Base-by-base conservation (phyloP, 2,329 filamentous ascomycete species). In the Stachybotrys elegans region DNA sequence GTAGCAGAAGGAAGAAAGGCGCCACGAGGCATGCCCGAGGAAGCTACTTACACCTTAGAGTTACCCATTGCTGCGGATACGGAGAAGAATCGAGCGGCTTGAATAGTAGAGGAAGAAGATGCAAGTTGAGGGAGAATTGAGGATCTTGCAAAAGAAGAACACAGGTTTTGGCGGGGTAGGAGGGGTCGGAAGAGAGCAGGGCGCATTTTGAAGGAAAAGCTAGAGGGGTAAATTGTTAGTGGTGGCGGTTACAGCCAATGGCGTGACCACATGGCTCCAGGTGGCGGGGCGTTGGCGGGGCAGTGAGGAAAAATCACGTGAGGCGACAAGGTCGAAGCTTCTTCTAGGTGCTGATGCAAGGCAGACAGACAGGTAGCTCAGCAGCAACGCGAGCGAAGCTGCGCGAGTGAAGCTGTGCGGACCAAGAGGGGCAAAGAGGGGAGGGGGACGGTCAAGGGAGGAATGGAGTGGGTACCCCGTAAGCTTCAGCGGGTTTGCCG, bases 1-100 rank as follows among this genome's bases (percentile, higher is more conserved):
- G 12, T 13, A 5, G 29, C 29, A 32, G 29, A n/a, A n/a, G n/a
- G n/a, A n/a, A n/a, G n/a, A n/a, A n/a, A n/a, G n/a, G n/a, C n/a
- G n/a, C n/a, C n/a, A n/a, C n/a, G n/a, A n/a, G n/a, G n/a, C n/a
- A n/a, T n/a, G 45, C 50, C 44, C 61, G 48, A 46, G 8, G 20
- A 31, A 9, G 25, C 8, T 4, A 78, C 82, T 73, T 76, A 88
- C 73, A 82, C 82, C 67, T 84, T 82, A 67, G 80, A 71, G 63
- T 75, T 72, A 51, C 56, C 48, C 89, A 95, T 95, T 69, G 77
- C 83, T 75, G 78, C 72, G 61, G 84, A 69, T 65, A 86, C 70
- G 66, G 68, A 71, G 58, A 75, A 78, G 58, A 68, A 71, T 57
- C 72, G 66, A 52, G 63, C 51, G 40, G 59, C 48, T 56, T 47